Conservation (phyloP, 208 protist species). For the Leishmania lainsoni region DNA sequence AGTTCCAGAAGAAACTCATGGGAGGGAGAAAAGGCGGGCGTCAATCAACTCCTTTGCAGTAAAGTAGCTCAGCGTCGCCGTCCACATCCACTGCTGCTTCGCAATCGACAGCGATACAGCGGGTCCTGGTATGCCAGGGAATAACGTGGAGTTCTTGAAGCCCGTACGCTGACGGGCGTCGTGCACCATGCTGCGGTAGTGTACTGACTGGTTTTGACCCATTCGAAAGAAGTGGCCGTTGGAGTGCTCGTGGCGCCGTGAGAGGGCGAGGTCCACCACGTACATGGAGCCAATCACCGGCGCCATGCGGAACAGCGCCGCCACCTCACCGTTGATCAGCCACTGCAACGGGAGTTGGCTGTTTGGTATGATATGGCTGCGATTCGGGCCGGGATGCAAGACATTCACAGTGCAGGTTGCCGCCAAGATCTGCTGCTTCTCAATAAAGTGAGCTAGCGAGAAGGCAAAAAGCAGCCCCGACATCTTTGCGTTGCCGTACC, state of each 20-base stretch:
- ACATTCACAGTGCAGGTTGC: slow-evolving; percentile 53
- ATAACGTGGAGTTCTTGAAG: slow-evolving; percentile 61
- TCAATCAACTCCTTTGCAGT: slow-evolving; percentile 27
- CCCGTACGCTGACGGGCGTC: slow-evolving; percentile 31
- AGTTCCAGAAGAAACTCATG: slow-evolving; percentile 4
- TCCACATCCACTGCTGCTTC: slow-evolving; percentile 52
- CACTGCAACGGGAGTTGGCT: slow-evolving; percentile 43
- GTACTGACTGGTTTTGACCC: slow-evolving; percentile 61
- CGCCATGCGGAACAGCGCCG: slow-evolving; percentile 51
- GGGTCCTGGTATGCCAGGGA: slow-evolving; percentile 51
- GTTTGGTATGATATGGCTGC: slow-evolving; percentile 44
- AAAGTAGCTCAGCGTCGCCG: slow-evolving; percentile 49
- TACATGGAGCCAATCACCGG: slow-evolving; percentile 60
- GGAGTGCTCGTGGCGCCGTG: slow-evolving; percentile 49
- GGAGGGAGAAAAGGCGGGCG: slow-evolving; percentile 17
- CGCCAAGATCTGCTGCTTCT: slow-evolving; percentile 39
- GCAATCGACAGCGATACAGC: slow-evolving; percentile 29
- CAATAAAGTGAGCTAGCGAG: slow-evolving; percentile 53
- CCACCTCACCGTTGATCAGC: slow-evolving; percentile 43
- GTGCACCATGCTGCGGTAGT: slow-evolving; percentile 33
- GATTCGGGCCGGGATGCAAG: slow-evolving; percentile 57
- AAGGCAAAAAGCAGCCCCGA: slow-evolving; percentile 71
- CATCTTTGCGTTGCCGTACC: slow-evolving; percentile 67
- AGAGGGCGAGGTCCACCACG: slow-evolving; percentile 61
- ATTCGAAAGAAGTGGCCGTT: slow-evolving; percentile 82